Percentiles rank a stretch among this genome's conserved stretches.
Conservation (phyloP, 2,329 filamentous ascomycete species). For the Penicillium glabrum region DNA sequence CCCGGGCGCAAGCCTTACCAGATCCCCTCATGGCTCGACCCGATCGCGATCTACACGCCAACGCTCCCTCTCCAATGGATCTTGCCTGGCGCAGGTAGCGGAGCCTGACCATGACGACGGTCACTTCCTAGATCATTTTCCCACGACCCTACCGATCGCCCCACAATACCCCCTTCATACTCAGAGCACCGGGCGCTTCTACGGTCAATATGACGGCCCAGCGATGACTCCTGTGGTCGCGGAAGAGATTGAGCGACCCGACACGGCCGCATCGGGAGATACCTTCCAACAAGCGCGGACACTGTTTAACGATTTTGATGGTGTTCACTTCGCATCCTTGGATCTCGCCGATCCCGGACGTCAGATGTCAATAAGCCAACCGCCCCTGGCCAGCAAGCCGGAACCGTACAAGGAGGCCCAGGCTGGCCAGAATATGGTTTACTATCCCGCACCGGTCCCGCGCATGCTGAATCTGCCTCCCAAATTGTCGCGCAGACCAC, state of each 20-base stretch:
- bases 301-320: constrained; percentile 52
- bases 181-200: constrained; percentile 11
- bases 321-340: constrained; percentile 44
- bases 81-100: constrained; percentile 39
- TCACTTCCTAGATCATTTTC: constrained; percentile 20
- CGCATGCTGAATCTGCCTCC: constrained; percentile 90
- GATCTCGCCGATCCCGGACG: constrained; percentile 26
- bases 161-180: constrained; percentile 14
- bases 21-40: constrained; percentile 44
- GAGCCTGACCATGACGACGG: constrained; percentile 40
- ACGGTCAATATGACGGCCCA: constrained; percentile 18
- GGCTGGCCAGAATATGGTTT: constrained; percentile 80
- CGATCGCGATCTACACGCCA: constrained; percentile 41
- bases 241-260: constrained; percentile 32
- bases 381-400: constrained; percentile 41
- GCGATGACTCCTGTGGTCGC: not conserved
- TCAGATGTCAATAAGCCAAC: constrained; percentile 39
- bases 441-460: constrained; percentile 92
- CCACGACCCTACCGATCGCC: constrained; percentile 5
- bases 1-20: constrained; percentile 31
- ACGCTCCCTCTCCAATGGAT: constrained; percentile 36
- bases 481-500: constrained; percentile 72
- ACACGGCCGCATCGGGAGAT: constrained; percentile 45
- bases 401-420: constrained; percentile 40
- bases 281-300: constrained; percentile 46